Base-by-base conservation (phyloP, 2,329 filamentous ascomycete species). In the Colletotrichum falcatum region DNA sequence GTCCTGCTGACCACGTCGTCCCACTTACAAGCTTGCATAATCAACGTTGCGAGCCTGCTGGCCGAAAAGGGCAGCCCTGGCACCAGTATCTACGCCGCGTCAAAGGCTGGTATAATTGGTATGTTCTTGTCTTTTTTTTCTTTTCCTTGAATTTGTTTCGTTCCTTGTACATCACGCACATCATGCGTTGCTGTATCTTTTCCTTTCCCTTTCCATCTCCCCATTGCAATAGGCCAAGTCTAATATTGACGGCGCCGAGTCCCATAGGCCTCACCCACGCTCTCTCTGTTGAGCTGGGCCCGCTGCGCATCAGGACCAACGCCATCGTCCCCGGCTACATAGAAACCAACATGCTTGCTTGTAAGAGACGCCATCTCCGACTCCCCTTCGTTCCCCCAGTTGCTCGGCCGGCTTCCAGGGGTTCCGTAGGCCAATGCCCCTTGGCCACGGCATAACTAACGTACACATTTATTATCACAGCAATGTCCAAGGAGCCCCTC, bases 311-410 rank as follows among this genome's bases (percentile, higher is more conserved):
- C 68, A 87, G 94, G 37, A 91, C 93, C 56, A 97, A 97, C 81
- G 91, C 91, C 35, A 89, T 97, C 73, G 83, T 95, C 51, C 94
- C 94, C 1, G 94, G 94, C 8, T 97, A 95, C 83, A 91, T 97
- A 74, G 85, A 92, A 66, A 95, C 93, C 55, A 87, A 89, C 58
- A 97, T 97, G 93, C 94, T 92, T 74, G 81, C 87, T 78, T 84
- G 93, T 95, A 81, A 81, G 83, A 58, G 16, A 61, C 26, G 33
- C 53, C 65, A 30, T 33, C 71, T 48, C n/a, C 14, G 33, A 2
- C 33, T 26, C 14, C 18, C 70, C 70, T 42, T 11, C 42, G 23
- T 53, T 53, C 46, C 16, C 18, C 18, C 30, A 23, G 9, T 35
- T 28, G 49, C 61, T 20, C 59, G 39, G 67, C 56, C 18, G 49